Base-by-base conservation (phyloP, 805 yeast species). In the Starmerella khaoyaiensis region DNA sequence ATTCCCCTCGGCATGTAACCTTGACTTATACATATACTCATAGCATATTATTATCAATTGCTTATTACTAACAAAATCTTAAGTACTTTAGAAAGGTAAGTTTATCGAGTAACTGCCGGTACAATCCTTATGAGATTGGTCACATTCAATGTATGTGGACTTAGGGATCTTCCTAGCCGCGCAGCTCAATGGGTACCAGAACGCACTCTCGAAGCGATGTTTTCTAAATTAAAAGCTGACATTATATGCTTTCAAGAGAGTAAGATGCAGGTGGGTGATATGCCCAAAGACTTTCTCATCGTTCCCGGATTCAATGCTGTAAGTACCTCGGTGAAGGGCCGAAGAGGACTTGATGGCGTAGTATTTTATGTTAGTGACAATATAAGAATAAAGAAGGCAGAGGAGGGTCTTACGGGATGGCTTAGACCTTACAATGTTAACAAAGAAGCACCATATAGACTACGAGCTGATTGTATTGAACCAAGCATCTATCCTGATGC, bases 341-440 rank as follows among this genome's bases (percentile, higher is more conserved):
- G 74, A 53, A 79, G 74, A 51, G 97, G 97, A 0, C 90, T 90
- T 55, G 72, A 87, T 39, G 98, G 98, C 0, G 96, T 87, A 1
- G 93, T 86, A 0, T 69, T 87, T 3, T 87, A 81, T 58, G 59
- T 57, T 0, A 57, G 55, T 9, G 79, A 76, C 19, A 54, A 65
- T 2, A 53, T 84, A 19, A 59, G 65, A 2, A 82, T 83, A 1
- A 35, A 69, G 3, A 72, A 70, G 45, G 95, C 86, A 0, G 97
- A 90, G 53, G 94, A 87, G 56, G 98, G 98, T 0, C 62, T 90
- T 6, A 79, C 95, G 0, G 98, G 97, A 0, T 59, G 61, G 42
- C 53, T 45, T 3, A 20, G 23, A 7, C 32, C 38, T 15, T 28
- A 28, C 9, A 26, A 42, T 2, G 27, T 30, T 5, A 33, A 36